phyloP scores from a whole-genome alignment of 495 filamentous ascomycete genomes.

The Neurospora intermedia region DNA sequence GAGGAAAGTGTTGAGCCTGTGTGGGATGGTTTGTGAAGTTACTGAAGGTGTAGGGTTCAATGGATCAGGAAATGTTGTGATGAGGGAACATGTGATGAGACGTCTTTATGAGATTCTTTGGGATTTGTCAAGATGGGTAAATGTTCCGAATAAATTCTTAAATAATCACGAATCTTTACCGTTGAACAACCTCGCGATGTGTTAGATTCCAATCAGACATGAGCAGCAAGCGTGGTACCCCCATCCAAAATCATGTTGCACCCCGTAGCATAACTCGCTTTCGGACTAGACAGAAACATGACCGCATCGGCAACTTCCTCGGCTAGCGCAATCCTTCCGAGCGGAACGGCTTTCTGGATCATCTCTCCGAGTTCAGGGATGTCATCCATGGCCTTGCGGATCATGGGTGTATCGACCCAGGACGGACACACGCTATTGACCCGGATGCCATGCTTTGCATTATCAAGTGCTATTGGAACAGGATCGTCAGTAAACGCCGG shows the following conservation, averaged over 20 bases:
- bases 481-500: neutral
- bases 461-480: neutral
- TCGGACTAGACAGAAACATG: neutral
- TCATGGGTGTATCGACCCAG: neutral
- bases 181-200: neutral
- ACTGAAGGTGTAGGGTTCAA: neutral
- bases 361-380: neutral
- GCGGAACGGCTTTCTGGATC: neutral
- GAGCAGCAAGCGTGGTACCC: neutral
- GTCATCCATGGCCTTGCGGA: neutral
- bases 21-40: neutral
- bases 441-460: neutral
- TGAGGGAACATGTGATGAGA: neutral
- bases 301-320: neutral
- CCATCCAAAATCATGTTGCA: neutral
- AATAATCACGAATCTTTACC: neutral
- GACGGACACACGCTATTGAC: neutral
- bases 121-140: neutral
- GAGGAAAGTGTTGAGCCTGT: neutral
- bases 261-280: neutral
- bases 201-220: neutral
- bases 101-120: neutral
- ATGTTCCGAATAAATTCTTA: neutral
- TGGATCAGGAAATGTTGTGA: neutral
- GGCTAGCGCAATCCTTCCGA: neutral